Percentiles rank a stretch among this genome's conserved stretches.
These are phyloP conservation scores for Termitomyces sp. DNA, from an alignment of 768 basidiomycete species.

Conservation along the genomic window DNA sequence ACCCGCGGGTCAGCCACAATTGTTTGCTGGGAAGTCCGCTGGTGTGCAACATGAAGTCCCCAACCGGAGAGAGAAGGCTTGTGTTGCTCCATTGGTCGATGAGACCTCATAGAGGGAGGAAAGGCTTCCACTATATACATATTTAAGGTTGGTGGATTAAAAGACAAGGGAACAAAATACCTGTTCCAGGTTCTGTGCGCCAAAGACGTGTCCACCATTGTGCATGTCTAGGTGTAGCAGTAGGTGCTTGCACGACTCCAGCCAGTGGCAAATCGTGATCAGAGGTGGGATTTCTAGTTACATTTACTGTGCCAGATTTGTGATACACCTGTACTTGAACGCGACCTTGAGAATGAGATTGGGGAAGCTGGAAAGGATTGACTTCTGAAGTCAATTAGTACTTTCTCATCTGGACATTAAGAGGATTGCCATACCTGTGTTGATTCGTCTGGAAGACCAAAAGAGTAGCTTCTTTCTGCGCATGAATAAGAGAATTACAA, in stretches of 20 bases:
- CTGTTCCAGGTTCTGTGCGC: background rate
- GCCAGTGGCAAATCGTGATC: background rate
- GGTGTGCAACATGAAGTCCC: background rate
- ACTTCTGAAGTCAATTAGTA: background rate
- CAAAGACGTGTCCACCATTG: too few species aligned
- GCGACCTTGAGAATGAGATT: background rate
- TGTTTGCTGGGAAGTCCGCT: background rate
- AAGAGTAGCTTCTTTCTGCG: too few species aligned
- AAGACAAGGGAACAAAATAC: background rate
- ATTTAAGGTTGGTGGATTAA: too few species aligned
- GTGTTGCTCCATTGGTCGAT: background rate
- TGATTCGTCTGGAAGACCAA: too few species aligned
- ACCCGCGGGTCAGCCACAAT: background rate
- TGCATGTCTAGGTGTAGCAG: background rate
- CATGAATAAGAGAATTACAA: too few species aligned
- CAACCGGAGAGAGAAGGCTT: background rate
- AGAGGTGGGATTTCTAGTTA: background rate
- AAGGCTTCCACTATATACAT: background rate
- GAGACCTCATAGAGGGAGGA: background rate
- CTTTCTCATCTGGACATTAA: too few species aligned
- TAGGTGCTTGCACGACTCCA: too few species aligned
- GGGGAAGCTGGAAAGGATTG: background rate
- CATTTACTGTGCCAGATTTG: background rate
- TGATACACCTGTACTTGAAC: background rate
- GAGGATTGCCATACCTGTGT: too few species aligned